Evolutionary conservation across 371 early-diverging fungal genomes (phyloP), one percentile per base, ranked within the genome.

Genomic region (Dinochytrium kinnereticum): DNA sequence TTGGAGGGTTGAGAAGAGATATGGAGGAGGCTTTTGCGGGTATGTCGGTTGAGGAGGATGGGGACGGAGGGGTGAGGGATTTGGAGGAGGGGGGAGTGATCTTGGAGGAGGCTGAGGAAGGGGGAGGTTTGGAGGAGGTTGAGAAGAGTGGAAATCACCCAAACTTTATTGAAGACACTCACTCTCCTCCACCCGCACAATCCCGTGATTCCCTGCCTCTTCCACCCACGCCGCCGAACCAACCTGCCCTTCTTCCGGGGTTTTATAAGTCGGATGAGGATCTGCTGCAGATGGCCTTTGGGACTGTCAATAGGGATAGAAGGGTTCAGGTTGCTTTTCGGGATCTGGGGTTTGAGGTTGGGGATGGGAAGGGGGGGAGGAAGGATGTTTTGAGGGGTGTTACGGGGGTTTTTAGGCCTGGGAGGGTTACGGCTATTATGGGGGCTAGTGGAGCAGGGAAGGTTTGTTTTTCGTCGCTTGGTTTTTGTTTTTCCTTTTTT

Each of bases 391-490:
- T 76, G 59, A 76, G 67, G 34, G 64, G 64, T 3, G 69, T 76
- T 0, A 68, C 72, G 3, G 76, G 76, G 10, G 55, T 51, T 28
- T 77, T 77, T 31, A 30, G 69, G 40, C 70, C 73, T 2, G 77
- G 73, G 51, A 68, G 64, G 53, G 24, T 77, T 3, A 77, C 77
- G 10, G 77, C 73, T 0, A 70, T 77, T 17, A 72, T 77, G 73
- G 77, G 77, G 5, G 77, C 73, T 21, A 61, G 64, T 51, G 77
- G 77, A 28, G 73, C 77, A 10, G 77, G 77, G 55, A 39, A 66
- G 61, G 61, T 61, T 44, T 44, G 7, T 44, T 44, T 44, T 44
- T 44, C 44, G 44, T 44, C 44, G 13, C 19, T 7, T 44, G 19
- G 19, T 13, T 44, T 44, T 44, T 44, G 44, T 44, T 44, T 44